These are phyloP conservation scores for Periconia sp. DNA, from an alignment of 2,329 filamentous ascomycete genomes.

Conservation along the genomic window DNA sequence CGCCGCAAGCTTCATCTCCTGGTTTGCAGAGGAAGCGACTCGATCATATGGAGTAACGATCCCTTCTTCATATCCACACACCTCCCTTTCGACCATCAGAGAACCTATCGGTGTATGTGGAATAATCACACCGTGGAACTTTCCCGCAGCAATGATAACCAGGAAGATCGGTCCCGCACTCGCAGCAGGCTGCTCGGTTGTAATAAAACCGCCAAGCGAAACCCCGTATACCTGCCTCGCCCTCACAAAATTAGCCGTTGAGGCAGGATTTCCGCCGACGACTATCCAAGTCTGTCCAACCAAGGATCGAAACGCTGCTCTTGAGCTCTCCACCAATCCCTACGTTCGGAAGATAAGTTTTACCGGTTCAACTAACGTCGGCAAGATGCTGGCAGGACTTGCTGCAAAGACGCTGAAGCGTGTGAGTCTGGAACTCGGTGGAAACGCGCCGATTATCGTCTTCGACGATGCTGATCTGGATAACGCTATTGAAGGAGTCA, in stretches of 20 bases:
- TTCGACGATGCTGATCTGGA: constrained; percentile 27
- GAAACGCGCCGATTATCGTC: constrained; percentile 28
- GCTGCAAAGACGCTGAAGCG: constrained; percentile 16
- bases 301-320: constrained; percentile 22
- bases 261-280: constrained; percentile 29
- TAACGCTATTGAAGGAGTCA: constrained; percentile 24
- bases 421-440: constrained; percentile 20
- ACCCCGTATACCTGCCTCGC: constrained; percentile 37
- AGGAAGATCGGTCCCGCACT: constrained; percentile 39
- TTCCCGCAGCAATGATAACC: constrained; percentile 28
- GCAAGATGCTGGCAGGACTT: constrained; percentile 14
- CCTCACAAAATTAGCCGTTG: constrained; percentile 28
- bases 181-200: constrained; percentile 40
- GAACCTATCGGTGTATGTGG: constrained; percentile 34
- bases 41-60: constrained; percentile 67
- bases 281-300: constrained; percentile 17
- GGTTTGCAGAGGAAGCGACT: constrained; percentile 34
- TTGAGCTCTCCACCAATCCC: constrained; percentile 7
- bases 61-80: constrained; percentile 51
- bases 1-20: constrained; percentile 28
- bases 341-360: constrained; percentile 23
- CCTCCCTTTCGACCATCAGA: constrained; percentile 26
- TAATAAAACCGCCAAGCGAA: constrained; percentile 38
- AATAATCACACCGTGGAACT: constrained; percentile 37
- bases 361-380: constrained; percentile 22